Percentiles rank a stretch among this genome's conserved stretches.
These are phyloP conservation scores for Bryoerythrophyllum caledonicum DNA, from an alignment of 225 moss, liverwort and hornwort species.

Conservation along the genomic window DNA sequence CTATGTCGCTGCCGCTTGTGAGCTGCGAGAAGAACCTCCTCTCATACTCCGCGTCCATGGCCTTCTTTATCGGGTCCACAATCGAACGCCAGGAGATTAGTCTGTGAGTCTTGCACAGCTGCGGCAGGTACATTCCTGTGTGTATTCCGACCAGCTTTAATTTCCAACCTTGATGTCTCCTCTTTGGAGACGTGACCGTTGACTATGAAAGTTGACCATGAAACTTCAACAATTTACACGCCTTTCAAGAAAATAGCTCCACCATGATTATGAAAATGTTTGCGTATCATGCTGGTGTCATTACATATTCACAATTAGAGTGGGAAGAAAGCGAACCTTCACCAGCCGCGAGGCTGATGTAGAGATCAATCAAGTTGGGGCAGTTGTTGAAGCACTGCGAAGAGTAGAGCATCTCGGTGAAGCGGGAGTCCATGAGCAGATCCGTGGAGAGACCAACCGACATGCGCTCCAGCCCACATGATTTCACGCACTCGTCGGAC, in stretches of 20 bases:
- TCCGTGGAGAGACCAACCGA: constrained; percentile 92
- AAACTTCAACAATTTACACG: not conserved
- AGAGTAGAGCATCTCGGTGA: constrained; percentile 85
- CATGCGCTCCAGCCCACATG: constrained; percentile 84
- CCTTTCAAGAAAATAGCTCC: not conserved
- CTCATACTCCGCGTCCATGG: constrained; percentile 30
- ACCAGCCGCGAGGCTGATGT: constrained; percentile 84
- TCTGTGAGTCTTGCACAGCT: constrained; percentile 54
- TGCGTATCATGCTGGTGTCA: not conserved
- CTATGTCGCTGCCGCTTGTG: not conserved
- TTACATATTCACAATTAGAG: not conserved
- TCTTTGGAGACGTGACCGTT: not conserved
- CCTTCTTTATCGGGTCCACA: constrained; percentile 53
- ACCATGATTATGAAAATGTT: not conserved
- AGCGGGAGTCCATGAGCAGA: constrained; percentile 66
- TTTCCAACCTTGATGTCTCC: not conserved
- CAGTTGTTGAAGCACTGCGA: constrained; percentile 87
- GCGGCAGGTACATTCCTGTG: constrained; percentile 78
- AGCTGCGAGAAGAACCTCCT: constrained; percentile 18
- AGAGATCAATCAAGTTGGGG: constrained; percentile 88
- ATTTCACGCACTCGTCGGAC: constrained; percentile 78
- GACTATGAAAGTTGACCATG: not conserved
- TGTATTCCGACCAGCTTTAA: not conserved
- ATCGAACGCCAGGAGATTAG: constrained; percentile 47
- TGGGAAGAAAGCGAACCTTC: constrained; percentile 47